A percentile compares a stretch with the other conserved stretches of the same genome.
These are phyloP conservation scores for Oleoguttula mirabilis DNA, from an alignment of 495 filamentous ascomycete species.

Conservation along the genomic window DNA sequence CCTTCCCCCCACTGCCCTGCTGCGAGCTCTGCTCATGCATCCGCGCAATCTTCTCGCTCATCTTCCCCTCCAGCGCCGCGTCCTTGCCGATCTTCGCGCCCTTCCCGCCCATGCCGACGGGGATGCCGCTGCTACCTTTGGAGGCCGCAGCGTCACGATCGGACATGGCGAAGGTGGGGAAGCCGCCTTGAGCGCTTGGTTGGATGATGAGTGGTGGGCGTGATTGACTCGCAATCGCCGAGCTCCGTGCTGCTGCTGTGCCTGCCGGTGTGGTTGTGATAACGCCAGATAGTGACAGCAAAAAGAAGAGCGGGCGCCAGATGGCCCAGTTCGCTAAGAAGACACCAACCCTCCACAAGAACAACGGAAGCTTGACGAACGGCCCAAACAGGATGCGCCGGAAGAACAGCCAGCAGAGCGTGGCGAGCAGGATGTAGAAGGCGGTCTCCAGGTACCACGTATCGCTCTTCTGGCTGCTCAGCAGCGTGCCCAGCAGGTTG, in stretches of 20 bases:
- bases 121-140: slow-evolving; percentile 13
- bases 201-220: slow-evolving; percentile 28
- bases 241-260: background rate
- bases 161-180: slow-evolving; percentile 21
- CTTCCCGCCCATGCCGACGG: slow-evolving; percentile 31
- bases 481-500: slow-evolving; percentile 62
- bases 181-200: slow-evolving; percentile 30
- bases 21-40: slow-evolving; percentile 39
- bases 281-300: slow-evolving; percentile 7
- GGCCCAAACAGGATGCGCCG: slow-evolving; percentile 78
- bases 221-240: background rate
- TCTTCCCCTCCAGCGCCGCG: slow-evolving; percentile 26
- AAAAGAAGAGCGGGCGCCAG: slow-evolving; percentile 37
- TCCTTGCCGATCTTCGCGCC: slow-evolving; percentile 24
- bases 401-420: slow-evolving; percentile 75
- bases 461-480: slow-evolving; percentile 82
- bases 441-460: slow-evolving; percentile 92
- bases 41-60: slow-evolving; percentile 43
- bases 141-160: no score
- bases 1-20: slow-evolving; percentile 20
- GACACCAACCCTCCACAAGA: slow-evolving; percentile 2
- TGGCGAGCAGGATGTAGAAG: slow-evolving; percentile 65
- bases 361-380: slow-evolving; percentile 27
- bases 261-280: slow-evolving; percentile 1
- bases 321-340: slow-evolving; percentile 84